Percentiles rank a stretch among this genome's conserved stretches.
phyloP scores from a whole-genome alignment of 306 rosid species.

The Lupinus albus region DNA sequence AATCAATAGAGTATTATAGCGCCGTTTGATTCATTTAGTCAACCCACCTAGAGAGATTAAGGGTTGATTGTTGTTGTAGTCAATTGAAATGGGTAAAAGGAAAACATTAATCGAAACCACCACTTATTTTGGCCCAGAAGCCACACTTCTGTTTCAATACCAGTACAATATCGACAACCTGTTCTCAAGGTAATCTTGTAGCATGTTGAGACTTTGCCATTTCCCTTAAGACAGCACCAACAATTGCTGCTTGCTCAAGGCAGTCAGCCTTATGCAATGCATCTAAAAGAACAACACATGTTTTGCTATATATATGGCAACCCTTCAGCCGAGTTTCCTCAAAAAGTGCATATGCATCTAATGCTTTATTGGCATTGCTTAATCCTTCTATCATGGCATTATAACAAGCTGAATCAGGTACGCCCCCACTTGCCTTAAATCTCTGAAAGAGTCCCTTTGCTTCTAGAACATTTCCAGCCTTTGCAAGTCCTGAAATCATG shows the following conservation, averaged over 20 bases:
- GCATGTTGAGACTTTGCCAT: conserved; percentile 91
- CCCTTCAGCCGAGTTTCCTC: conserved; percentile 89
- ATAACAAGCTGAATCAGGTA: conserved; percentile 80
- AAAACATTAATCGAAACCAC: conserved; percentile 12
- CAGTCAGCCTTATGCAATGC: conserved; percentile 87
- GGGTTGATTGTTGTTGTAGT: no score
- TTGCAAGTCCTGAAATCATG: conserved; percentile 92
- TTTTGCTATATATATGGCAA: conserved; percentile 67
- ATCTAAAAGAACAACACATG: conserved; percentile 84
- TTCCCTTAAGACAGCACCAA: conserved; percentile 84
- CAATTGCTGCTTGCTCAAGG: conserved; percentile 91
- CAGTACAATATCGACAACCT: conserved; percentile 13
- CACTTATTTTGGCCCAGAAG: conserved; percentile 27
- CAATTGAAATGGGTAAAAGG: conserved; percentile 12
- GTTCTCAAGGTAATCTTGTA: conserved; percentile 61
- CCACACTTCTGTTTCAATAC: conserved; percentile 19
- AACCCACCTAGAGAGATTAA: no score
- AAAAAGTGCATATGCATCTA: conserved; percentile 80
- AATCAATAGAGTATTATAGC: conserved; percentile 9
- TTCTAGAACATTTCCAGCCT: conserved; percentile 78
- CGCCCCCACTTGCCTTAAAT: conserved; percentile 74
- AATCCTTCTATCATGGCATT: conserved; percentile 89
- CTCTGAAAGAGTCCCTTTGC: conserved; percentile 74
- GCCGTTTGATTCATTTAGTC: no score
- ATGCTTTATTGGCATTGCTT: conserved; percentile 70